Conservation (phyloP, 208 protist genomes). For the Leishmania amazonensis region DNA sequence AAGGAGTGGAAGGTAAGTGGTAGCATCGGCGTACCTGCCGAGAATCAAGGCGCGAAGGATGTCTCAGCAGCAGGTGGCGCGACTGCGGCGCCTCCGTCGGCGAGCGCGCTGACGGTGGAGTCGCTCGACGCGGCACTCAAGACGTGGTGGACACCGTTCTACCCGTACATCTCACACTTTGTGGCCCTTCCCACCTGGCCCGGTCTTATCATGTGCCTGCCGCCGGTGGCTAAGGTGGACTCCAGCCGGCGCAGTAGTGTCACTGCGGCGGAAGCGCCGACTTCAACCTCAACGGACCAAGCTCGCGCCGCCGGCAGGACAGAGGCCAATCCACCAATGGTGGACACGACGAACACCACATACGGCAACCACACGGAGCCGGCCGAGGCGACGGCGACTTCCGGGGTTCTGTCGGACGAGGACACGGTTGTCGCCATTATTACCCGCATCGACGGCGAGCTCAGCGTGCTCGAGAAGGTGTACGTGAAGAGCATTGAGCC, state of each 20-base stretch:
- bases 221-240: constrained; percentile 17
- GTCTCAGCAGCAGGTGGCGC: neutral
- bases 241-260: constrained; percentile 15
- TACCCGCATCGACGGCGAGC: constrained; percentile 36
- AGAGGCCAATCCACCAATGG: constrained; percentile 2
- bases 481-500: constrained; percentile 79
- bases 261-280: neutral
- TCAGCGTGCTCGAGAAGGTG: constrained; percentile 60
- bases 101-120: constrained; percentile 13
- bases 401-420: constrained; percentile 19
- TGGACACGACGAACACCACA: constrained; percentile 15
- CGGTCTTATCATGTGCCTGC: constrained; percentile 46
- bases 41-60: neutral
- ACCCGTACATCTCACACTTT: constrained; percentile 52
- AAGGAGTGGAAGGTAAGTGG: constrained; percentile 9
- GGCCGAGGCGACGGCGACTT: constrained; percentile 11
- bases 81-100: neutral
- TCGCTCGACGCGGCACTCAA: constrained; percentile 17
- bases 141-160: constrained; percentile 44
- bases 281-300: neutral
- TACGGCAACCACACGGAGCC: constrained; percentile 25
- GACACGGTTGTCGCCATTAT: constrained; percentile 57
- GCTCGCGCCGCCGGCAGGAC: neutral
- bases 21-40: neutral
- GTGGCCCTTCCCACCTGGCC: constrained; percentile 71